These are phyloP conservation scores for Yamadazyma atmosphaerica DNA, from an alignment of 1,139 yeast genomes.

Conservation along the genomic window DNA sequence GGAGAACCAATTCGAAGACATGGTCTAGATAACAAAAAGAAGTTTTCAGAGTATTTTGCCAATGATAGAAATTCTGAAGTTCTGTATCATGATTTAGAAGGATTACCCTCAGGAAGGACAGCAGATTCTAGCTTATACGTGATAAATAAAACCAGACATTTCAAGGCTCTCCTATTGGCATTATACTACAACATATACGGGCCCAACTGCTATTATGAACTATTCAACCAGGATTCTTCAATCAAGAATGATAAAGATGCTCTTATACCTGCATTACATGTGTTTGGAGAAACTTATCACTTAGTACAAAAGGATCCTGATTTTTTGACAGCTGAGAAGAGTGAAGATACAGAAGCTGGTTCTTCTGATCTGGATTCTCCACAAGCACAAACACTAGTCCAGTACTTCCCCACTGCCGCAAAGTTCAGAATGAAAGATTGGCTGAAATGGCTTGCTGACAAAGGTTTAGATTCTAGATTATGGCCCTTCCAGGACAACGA, in stretches of 20 bases:
- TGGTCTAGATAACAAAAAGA: constrained; percentile 30
- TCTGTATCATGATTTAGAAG: constrained; percentile 34
- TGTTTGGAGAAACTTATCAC: constrained; percentile 36
- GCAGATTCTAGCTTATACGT: constrained; percentile 40
- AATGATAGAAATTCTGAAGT: constrained; percentile 20
- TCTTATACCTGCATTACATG: constrained; percentile 38
- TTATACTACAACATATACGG: constrained; percentile 36
- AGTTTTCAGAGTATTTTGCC: constrained; percentile 21
- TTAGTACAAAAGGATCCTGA: constrained; percentile 24
- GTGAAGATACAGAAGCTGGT: neutral
- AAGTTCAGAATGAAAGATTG: constrained; percentile 25
- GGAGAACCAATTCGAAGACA: constrained; percentile 32
- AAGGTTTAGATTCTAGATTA: constrained; percentile 29
- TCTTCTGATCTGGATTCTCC: neutral
- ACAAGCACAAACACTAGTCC: constrained; percentile 29
- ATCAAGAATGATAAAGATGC: constrained; percentile 28
- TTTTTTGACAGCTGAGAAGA: constrained; percentile 23
- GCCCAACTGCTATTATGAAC: constrained; percentile 8
- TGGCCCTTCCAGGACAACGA: constrained; percentile 32
- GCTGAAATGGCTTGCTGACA: constrained; percentile 24
- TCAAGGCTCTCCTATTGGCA: constrained; percentile 28
- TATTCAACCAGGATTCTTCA: constrained; percentile 11
- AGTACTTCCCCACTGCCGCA: constrained; percentile 31
- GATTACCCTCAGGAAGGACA: constrained; percentile 28
- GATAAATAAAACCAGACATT: constrained; percentile 33